Conservation (phyloP, 192 early-diverging fungal species). For the Mortierella hygrophila region DNA sequence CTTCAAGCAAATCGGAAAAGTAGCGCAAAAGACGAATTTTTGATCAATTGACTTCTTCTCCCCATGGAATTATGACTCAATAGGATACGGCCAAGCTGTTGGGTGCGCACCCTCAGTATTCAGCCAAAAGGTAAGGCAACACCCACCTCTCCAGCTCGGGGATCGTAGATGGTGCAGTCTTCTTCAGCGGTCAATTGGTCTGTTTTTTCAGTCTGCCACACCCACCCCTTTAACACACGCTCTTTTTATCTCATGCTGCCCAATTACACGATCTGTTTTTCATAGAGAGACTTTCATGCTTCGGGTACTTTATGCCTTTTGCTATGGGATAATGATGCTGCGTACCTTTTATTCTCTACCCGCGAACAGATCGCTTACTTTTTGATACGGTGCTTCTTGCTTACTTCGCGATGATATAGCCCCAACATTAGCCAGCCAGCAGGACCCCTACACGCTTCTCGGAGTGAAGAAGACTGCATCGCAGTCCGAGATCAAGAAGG, state of each 20-base stretch:
- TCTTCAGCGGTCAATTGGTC: neutral
- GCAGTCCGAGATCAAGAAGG: slow-evolving; percentile 93
- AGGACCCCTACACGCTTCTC: slow-evolving; percentile 89
- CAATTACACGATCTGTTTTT: neutral
- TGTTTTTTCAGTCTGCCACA: too few relatives aligned
- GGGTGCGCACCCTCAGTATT: slow-evolving; percentile 45
- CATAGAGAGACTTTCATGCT: slow-evolving; percentile 50
- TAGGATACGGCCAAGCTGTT: slow-evolving; percentile 42
- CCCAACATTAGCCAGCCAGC: slow-evolving; percentile 41
- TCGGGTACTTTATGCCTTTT: slow-evolving; percentile 21
- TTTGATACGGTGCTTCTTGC: neutral
- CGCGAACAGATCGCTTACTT: neutral
- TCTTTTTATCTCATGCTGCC: neutral
- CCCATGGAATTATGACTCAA: neutral
- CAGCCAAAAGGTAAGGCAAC: slow-evolving; percentile 37
- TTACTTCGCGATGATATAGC: slow-evolving; percentile 17
- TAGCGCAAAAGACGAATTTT: neutral
- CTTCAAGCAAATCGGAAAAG: neutral
- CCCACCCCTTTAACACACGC: neutral
- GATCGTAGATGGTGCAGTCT: neutral
- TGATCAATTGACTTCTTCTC: slow-evolving; percentile 2
- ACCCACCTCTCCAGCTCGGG: neutral
- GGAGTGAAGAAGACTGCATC: slow-evolving; percentile 86
- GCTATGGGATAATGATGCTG: neutral
- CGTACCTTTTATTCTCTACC: neutral